Conservation (phyloP, 108 stramenopile genomes). For the Nannochloropsis gaditana region DNA sequence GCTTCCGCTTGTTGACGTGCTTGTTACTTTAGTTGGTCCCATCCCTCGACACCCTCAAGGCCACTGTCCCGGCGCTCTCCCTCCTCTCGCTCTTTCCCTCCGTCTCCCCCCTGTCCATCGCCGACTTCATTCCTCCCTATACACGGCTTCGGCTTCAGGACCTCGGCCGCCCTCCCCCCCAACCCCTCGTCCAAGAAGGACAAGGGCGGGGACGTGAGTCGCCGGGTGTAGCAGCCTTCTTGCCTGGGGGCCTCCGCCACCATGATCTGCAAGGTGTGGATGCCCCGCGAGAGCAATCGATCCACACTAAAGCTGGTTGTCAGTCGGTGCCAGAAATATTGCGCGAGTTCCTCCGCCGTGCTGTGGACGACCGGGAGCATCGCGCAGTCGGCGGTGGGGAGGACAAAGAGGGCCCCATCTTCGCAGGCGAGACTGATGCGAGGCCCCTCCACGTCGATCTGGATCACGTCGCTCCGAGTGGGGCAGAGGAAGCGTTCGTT, state of each 20-base stretch:
- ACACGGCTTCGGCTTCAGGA: background rate
- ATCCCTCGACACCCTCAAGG: background rate
- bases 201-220: background rate
- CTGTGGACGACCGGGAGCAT: conserved; percentile 86
- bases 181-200: background rate
- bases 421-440: conserved; percentile 67
- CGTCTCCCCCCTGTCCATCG: background rate
- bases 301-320: conserved; percentile 61
- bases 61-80: too few species aligned
- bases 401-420: conserved; percentile 73
- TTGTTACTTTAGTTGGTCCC: background rate
- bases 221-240: conserved; percentile 55
- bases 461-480: conserved; percentile 68
- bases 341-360: conserved; percentile 85
- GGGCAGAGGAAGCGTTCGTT: conserved; percentile 91
- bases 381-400: conserved; percentile 74
- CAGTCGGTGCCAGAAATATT: conserved; percentile 68
- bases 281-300: conserved; percentile 65
- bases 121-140: background rate
- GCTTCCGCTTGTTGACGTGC: background rate
- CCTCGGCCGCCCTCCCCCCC: background rate
- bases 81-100: background rate
- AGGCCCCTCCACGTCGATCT: conserved; percentile 49
- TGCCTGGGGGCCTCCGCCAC: conserved; percentile 82
- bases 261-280: conserved; percentile 72